Evolutionary conservation across 495 filamentous ascomycete species (phyloP).

Genomic region (Endocarpon pusillum): DNA sequence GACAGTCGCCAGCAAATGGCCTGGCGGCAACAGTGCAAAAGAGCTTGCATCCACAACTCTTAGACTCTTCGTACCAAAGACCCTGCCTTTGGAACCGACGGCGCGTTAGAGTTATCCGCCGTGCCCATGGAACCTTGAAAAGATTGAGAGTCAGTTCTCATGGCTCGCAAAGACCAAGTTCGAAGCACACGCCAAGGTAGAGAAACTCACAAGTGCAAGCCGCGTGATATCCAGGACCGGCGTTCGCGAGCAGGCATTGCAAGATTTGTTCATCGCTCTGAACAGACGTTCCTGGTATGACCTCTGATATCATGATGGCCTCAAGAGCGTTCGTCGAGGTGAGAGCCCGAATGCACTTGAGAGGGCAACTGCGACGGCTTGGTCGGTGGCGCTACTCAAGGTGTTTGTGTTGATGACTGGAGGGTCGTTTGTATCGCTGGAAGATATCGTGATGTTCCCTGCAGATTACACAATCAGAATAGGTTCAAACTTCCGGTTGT

Average conservation of each 20-base stretch:
- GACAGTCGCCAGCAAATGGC: constrained; percentile 25
- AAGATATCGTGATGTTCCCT: constrained; percentile 38
- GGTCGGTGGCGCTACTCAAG: constrained; percentile 29
- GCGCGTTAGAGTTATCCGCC: no score
- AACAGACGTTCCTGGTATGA: constrained; percentile 25
- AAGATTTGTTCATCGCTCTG: constrained; percentile 29
- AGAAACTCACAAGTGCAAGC: no score
- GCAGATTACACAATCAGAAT: no score
- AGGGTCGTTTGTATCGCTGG: constrained; percentile 20
- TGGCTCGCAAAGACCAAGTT: no score
- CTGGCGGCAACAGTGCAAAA: constrained; percentile 32
- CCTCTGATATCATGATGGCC: constrained; percentile 20
- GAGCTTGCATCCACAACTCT: constrained; percentile 38
- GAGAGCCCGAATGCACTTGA: constrained; percentile 11
- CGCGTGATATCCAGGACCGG: no score
- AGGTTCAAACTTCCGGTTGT: no score
- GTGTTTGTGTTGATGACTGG: constrained; percentile 41
- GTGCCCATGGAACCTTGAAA: no score
- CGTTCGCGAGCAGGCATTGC: no score
- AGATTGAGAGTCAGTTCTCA: no score
- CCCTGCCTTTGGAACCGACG: no score
- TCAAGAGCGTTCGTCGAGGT: constrained; percentile 8
- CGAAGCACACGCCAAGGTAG: no score
- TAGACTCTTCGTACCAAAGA: constrained; percentile 25
- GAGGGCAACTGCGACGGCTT: constrained; percentile 35